Evolutionary conservation across 768 basidiomycete genomes (phyloP), one percentile per base, ranked within the genome.

Genomic region (Tephrocybe rancida): DNA sequence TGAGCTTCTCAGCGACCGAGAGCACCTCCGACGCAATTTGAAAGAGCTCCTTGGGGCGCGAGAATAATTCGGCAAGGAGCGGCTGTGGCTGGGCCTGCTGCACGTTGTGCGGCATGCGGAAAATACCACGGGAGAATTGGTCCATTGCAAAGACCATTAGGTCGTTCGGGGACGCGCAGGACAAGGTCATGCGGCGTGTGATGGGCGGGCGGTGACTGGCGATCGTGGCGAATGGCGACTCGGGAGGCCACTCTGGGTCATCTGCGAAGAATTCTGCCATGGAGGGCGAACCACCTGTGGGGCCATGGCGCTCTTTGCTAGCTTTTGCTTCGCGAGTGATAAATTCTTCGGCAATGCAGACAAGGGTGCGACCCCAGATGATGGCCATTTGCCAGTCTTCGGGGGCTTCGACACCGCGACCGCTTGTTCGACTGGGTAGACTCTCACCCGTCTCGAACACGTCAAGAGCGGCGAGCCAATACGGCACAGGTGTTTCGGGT

Each of bases 361-460:
- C 79, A 48, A 87, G 74, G 5, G 83, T 81, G 58, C 86, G 81
- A 1, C 86, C 86, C 84, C 84, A 86, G 45, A 81, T 72, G 58
- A 87, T 73, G 14, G 84, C 80, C 79, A 87, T 81, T 26, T 81
- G 78, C 86, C 86, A 89, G 67, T 88, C 84, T 60, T 86, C 83
- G 6, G 73, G 71, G 24, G 44, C 54, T 45, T 65, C 64, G 39
- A 59, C 64, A 14, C 63, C 64, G 1, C 62, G 60, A 30, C 73
- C 73, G 46, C 58, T 70, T 4, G 71, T 71, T 29, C 75, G 75
- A 30, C 75, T 74, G 0, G 85, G 85, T 6, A 85, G 69, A 57
- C 76, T 82, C 61, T 88, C 85, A 39, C 85, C 86, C 6, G 80
- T 82, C 68, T 87, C 84, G 60, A 89, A 86, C 6, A 86, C 83